Evolutionary conservation across 2,329 filamentous ascomycete species (phyloP).

Genomic region (Alternaria burnsii): DNA sequence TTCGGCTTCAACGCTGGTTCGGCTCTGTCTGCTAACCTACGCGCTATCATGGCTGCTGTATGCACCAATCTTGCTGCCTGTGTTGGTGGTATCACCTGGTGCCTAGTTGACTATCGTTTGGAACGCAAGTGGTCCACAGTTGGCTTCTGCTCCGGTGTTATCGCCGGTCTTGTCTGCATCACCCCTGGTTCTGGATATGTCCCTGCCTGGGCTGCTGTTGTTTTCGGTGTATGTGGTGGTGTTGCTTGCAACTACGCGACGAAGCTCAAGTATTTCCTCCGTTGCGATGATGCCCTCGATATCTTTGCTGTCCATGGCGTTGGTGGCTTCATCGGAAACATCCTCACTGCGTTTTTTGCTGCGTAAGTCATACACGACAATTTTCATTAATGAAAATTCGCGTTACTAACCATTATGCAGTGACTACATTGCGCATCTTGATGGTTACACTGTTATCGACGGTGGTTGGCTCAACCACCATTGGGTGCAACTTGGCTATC

Average conservation of each 20-base stretch:
- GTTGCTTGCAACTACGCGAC: slow-evolving; percentile 87
- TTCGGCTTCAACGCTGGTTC: slow-evolving; percentile 94
- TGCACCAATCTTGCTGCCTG: slow-evolving; percentile 88
- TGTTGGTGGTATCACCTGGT: slow-evolving; percentile 88
- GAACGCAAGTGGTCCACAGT: slow-evolving; percentile 94
- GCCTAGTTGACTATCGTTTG: slow-evolving; percentile 84
- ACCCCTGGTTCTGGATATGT: slow-evolving; percentile 89
- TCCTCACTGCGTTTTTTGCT: slow-evolving; percentile 77
- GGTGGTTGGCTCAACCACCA: slow-evolving; percentile 86
- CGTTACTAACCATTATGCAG: slow-evolving; percentile 39
- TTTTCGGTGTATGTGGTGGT: slow-evolving; percentile 80
- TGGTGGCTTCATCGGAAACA: slow-evolving; percentile 66
- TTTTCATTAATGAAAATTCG: background rate
- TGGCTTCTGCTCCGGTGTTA: slow-evolving; percentile 89
- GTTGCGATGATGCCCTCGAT: slow-evolving; percentile 85
- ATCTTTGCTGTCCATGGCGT: slow-evolving; percentile 71
- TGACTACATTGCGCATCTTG: slow-evolving; percentile 83
- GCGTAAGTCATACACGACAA: slow-evolving; percentile 58
- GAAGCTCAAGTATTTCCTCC: slow-evolving; percentile 85
- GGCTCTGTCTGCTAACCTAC: slow-evolving; percentile 80
- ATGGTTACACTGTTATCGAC: slow-evolving; percentile 70
- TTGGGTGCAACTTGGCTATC: slow-evolving; percentile 84
- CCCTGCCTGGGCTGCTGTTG: slow-evolving; percentile 81
- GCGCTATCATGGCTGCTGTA: slow-evolving; percentile 84
- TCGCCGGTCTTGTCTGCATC: slow-evolving; percentile 86